Evolutionary conservation across 306 rosid genomes (phyloP), one percentile per base, ranked within the genome.

Genomic region (Lathyrus sativus): DNA sequence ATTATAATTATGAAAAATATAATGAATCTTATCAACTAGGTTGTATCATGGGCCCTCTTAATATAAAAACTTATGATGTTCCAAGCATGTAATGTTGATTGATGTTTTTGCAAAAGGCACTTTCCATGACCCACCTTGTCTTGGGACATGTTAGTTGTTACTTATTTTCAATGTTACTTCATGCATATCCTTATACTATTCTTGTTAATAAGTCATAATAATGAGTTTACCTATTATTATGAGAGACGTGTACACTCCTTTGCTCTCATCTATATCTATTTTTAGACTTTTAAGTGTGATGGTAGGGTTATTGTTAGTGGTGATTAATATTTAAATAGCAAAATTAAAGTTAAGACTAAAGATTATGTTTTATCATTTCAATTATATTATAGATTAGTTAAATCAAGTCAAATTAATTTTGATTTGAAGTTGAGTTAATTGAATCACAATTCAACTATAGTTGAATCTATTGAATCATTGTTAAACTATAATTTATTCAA

Each of bases 71-170:
- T 35, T 18, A 22, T 73, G 72, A 35, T 56, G 70, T 64, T 22
- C 24, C 14, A 56, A 46, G 54, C 67, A 46, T 70, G 41, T 49
- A 68, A 43, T 31, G 65, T 63, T 65, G 72, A 57, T 70, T 65
- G 41, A 46, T 70, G 38, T 65, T 65, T 64, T 18, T 6, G 48
- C 67, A 70, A 64, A 64, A 64, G 76, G 76, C 11, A 33, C 71
- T 70, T 65, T 74, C 48, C 67, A 53, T 65, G 63, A 67, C 72
- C 82, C 75, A 22, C 35, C 49, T 3, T 61, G 62, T 62, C 71
- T 73, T 53, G 82, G 42, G 41, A 35, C 28, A 58, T 26, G 41
- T 31, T 60, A 60, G 74, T 33, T 44, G 75, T 67, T 78, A 66
- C 22, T 33, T 57, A 13, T 29, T 64, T 43, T 64, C 41, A 64